A percentile compares a stretch with the other conserved stretches of the same genome.
Conservation (phyloP, 768 basidiomycete species). For the Leccinum rimulosum region DNA sequence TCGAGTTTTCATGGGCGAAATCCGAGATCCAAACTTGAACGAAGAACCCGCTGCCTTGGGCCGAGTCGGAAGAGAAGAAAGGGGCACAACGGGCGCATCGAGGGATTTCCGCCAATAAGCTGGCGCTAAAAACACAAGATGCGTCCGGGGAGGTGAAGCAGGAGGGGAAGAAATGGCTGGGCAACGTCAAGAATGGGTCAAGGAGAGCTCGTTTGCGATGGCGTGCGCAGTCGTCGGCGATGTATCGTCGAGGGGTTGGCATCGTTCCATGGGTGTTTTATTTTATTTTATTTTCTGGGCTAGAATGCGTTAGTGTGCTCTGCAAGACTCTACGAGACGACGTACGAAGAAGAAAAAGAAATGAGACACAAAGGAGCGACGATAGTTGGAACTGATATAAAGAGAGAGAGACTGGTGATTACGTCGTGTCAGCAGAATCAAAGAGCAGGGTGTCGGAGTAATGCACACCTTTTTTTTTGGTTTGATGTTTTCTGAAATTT, state of each 20-base stretch:
- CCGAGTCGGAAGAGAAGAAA: not conserved
- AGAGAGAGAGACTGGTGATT: not conserved
- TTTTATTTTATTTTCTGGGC: not conserved
- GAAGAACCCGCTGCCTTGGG: not conserved
- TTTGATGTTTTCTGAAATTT: not conserved
- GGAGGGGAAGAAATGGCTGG: not conserved
- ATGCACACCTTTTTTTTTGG: not conserved
- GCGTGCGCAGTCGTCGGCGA: not conserved
- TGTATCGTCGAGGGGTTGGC: not conserved
- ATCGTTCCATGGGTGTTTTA: conserved; percentile 5
- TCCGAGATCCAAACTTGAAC: not conserved
- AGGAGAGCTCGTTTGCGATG: not conserved
- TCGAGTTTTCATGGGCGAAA: not conserved
- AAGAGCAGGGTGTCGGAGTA: too few relatives aligned
- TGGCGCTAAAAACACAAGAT: conserved; percentile 6
- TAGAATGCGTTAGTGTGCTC: not conserved
- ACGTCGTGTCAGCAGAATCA: not conserved
- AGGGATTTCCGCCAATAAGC: conserved; percentile 6
- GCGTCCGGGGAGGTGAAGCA: not conserved
- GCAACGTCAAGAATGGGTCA: not conserved
- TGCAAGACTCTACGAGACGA: not conserved
- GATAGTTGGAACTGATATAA: not conserved
- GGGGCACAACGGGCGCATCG: conserved; percentile 7
- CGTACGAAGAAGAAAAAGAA: not conserved
- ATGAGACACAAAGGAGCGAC: not conserved